Percentiles rank a stretch among this genome's conserved stretches.
phyloP scores from a whole-genome alignment of 306 rosid species.

The Acacia confusa region DNA sequence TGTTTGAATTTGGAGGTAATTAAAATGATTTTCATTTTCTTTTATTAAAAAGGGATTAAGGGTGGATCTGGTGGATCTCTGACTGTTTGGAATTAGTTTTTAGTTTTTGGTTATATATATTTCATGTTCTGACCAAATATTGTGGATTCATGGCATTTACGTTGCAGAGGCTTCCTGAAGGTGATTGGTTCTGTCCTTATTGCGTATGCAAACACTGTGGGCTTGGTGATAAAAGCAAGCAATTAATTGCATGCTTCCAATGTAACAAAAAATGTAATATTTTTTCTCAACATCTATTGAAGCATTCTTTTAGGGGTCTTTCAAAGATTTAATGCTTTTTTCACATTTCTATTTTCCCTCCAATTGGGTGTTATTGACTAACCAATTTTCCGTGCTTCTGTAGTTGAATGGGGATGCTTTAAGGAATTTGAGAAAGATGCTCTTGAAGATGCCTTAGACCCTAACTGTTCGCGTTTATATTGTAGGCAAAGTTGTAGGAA shows the following conservation, averaged over 20 bases:
- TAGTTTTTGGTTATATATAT: neutral
- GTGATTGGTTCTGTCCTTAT: constrained; percentile 42
- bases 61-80: neutral
- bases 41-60: neutral
- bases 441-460: neutral
- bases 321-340: neutral
- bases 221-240: neutral
- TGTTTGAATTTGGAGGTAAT: constrained; percentile 43
- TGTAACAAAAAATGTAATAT: constrained; percentile 42
- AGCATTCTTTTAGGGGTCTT: neutral
- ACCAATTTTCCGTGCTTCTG: constrained; percentile 6
- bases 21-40: neutral
- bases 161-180: constrained; percentile 36
- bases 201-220: constrained; percentile 46
- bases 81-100: neutral
- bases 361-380: neutral
- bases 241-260: constrained; percentile 21
- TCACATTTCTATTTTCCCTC: neutral
- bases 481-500: constrained; percentile 31
- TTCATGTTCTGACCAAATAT: neutral
- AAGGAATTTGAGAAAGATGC: constrained; percentile 1
- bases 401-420: constrained; percentile 44
- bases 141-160: neutral
- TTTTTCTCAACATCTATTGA: neutral
- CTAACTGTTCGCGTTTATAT: neutral